Percentiles rank a stretch among this genome's conserved stretches.
phyloP scores from a whole-genome alignment of 805 yeast genomes.

The Ogataea sp. region DNA sequence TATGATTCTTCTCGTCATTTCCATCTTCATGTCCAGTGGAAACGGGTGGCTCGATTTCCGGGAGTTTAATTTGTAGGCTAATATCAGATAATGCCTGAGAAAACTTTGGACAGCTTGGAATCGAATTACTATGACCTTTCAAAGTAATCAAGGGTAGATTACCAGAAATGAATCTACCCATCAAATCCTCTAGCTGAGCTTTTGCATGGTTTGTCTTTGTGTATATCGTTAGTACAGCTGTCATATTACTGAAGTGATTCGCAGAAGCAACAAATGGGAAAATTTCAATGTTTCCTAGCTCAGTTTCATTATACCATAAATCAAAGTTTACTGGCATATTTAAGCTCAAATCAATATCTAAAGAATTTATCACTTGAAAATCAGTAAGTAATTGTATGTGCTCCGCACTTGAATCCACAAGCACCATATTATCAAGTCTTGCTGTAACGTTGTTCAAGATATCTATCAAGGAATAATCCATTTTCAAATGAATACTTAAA shows the following conservation, averaged over 20 bases:
- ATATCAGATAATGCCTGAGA: constrained; percentile 19
- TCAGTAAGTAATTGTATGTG: constrained; percentile 23
- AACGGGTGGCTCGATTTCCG: constrained; percentile 13
- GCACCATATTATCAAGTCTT: constrained; percentile 7
- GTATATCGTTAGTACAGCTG: constrained; percentile 13
- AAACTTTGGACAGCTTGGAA: constrained; percentile 15
- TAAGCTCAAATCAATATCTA: constrained; percentile 13
- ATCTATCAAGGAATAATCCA: background rate
- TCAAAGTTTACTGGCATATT: constrained; percentile 11
- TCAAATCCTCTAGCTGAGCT: constrained; percentile 22
- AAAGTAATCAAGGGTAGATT: constrained; percentile 23
- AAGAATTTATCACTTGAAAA: constrained; percentile 27
- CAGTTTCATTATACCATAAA: constrained; percentile 22
- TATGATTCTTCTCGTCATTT: constrained; percentile 1
- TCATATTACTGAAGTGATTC: constrained; percentile 12
- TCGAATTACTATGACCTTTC: constrained; percentile 18
- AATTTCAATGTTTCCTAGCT: constrained; percentile 25
- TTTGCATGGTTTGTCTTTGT: constrained; percentile 8
- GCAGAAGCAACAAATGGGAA: constrained; percentile 16
- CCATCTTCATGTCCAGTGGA: constrained; percentile 1
- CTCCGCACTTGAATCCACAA: constrained; percentile 21
- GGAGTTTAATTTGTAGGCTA: constrained; percentile 20
- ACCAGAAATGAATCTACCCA: constrained; percentile 34
- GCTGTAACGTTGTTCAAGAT: background rate
- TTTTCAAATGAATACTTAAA: background rate